Evolutionary conservation across 768 basidiomycete species (phyloP), one percentile per base, ranked within the genome.

Genomic region (Amanita fuliginea): DNA sequence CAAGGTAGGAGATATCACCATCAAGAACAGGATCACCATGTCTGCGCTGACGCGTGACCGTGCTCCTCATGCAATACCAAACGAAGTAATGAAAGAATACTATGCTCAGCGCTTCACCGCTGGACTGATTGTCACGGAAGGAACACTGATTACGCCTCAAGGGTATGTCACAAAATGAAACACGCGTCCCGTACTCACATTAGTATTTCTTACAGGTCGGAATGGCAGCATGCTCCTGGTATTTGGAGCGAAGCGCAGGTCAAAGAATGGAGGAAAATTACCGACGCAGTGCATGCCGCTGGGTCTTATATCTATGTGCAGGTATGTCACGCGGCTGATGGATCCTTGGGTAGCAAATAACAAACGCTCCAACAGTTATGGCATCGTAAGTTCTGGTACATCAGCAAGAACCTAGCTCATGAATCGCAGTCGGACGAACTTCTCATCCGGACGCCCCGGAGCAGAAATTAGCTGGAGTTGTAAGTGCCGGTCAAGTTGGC

Each of bases 191-290:
- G 16, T 33, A 35, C 7, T 6, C 18, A 18, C 42, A 16, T 34
- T 32, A n/a, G 49, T 49, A 24, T 36, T 14, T 22, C 28, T 18
- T 44, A 39, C 44, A 73, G 73, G 8, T 65, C 71, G 10, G 69
- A 72, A 54, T 74, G 69, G 68, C 64, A 62, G 6, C 57, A 67
- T 54, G 68, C 68, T 1, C 73, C 73, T 11, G 75, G 75, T 4
- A 68, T 75, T 22, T 76, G 73, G 72, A 69, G 59, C 51, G 53
- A 63, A 8, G 67, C 70, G 28, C 73, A 76, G 51, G 61, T 71
- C 8, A 54, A 55, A 14, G 73, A 59, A 3, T 77, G 75, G 74
- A 73, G 67, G 52, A 67, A 64, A 42, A 61, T 78, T 43, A 69
- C 65, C 1, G 71, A 73, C 42, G 67, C 65, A 1, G 72, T 80